Evolutionary conservation across 192 early-diverging fungal species (phyloP), one percentile per base, ranked within the genome.

Genomic region (Phlyctochytrium arcticum): DNA sequence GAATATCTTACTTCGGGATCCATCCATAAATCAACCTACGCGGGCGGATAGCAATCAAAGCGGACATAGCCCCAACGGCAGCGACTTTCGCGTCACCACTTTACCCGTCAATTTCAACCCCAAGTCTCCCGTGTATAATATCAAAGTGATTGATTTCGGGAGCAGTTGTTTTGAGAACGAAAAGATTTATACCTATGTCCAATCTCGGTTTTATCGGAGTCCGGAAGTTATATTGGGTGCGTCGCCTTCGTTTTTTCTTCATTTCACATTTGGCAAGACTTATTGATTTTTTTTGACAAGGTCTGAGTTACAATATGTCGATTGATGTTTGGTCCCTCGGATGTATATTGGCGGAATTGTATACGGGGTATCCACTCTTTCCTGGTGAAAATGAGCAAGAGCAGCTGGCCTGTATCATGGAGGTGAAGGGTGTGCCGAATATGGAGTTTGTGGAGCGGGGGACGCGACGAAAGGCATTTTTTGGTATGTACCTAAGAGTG

Each of bases 71-170:
- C 35, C 21, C 64, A n/a, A 24, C 54, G 15, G 5, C 51, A 1
- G 32, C 67, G 30, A 44, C 66, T 4, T 32, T 48, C n/a, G n/a
- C n/a, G n/a, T n/a, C n/a, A n/a, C n/a, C n/a, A n/a, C n/a, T n/a
- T n/a, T n/a, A n/a, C n/a, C n/a, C n/a, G n/a, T n/a, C n/a, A n/a
- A n/a, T n/a, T n/a, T n/a, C n/a, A n/a, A n/a, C n/a, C n/a, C n/a
- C n/a, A 19, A 44, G 0, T n/a, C 39, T 2, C 0, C 21, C 1
- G 39, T 12, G 39, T 79, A 80, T 50, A 80, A 77, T 29, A 92
- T 98, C 75, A 98, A 98, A 81, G 94, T 98, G 17, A 98, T 98
- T 76, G 96, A 98, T 73, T 94, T 98, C 67, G 96, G 96, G 33
- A 92, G 90, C 62, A 92, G 90, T 73, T 98, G 96, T 67, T 88